phyloP scores from a whole-genome alignment of 805 yeast genomes.

The Kluyveromyces starmeri region DNA sequence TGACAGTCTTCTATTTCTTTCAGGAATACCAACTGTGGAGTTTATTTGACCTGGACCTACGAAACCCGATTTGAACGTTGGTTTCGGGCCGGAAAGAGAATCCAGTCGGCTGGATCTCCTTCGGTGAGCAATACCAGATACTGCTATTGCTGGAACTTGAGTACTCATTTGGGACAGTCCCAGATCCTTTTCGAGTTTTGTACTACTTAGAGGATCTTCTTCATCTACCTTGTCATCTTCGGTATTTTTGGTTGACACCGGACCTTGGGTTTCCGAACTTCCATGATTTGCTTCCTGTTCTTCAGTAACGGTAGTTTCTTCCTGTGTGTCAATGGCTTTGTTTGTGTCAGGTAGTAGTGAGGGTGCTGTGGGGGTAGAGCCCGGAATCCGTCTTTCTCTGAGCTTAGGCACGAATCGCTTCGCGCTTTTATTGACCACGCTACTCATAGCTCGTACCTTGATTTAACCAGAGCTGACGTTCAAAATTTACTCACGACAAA shows the following conservation, averaged over 20 bases:
- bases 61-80: constrained; percentile 24
- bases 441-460: too few relatives aligned
- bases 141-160: constrained; percentile 16
- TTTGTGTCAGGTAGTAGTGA: constrained; percentile 14
- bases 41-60: constrained; percentile 3
- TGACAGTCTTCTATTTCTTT: constrained; percentile 18
- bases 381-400: constrained; percentile 33
- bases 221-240: constrained; percentile 8
- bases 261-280: constrained; percentile 6
- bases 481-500: neutral
- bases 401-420: constrained; percentile 60
- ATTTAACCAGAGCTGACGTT: neutral
- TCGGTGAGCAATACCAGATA: constrained; percentile 3
- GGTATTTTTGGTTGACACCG: constrained; percentile 1
- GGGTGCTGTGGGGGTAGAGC: constrained; percentile 22
- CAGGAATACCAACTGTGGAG: constrained; percentile 5
- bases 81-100: constrained; percentile 28
- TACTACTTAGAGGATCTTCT: constrained; percentile 9
- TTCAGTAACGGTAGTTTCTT: constrained; percentile 6
- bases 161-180: constrained; percentile 7
- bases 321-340: constrained; percentile 3
- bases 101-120: constrained; percentile 33
- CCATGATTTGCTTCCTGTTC: constrained; percentile 5
- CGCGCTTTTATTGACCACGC: constrained; percentile 40
- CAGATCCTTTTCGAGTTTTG: constrained; percentile 13